These are phyloP conservation scores for Debaryomyces hansenii DNA, from an alignment of 805 yeast genomes.

Conservation along the genomic window DNA sequence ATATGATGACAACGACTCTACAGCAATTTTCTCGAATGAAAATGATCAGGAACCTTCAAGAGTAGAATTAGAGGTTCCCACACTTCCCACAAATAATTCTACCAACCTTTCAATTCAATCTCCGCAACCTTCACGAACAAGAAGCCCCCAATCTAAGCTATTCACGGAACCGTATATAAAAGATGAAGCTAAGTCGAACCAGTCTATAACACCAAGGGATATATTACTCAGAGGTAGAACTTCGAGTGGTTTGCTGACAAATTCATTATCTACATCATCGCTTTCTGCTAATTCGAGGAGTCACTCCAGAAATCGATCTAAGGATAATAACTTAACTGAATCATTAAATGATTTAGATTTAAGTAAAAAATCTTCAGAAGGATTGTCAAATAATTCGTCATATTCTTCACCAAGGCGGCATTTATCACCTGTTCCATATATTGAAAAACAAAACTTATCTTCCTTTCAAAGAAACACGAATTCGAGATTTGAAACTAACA, in stretches of 20 bases:
- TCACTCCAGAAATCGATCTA: slow-evolving; percentile 15
- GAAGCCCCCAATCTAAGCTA: slow-evolving; percentile 23
- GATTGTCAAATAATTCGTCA: slow-evolving; percentile 21
- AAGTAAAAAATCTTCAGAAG: slow-evolving; percentile 21
- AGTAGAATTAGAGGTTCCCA: slow-evolving; percentile 3
- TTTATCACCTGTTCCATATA: slow-evolving; percentile 52
- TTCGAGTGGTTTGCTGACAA: slow-evolving; percentile 1
- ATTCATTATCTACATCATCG: slow-evolving; percentile 2
- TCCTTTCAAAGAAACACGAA: slow-evolving; percentile 56
- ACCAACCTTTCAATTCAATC: slow-evolving; percentile 18
- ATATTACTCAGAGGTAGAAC: slow-evolving; percentile 26
- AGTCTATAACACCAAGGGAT: slow-evolving; percentile 50
- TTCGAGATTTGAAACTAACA: slow-evolving; percentile 14
- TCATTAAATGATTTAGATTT: slow-evolving; percentile 29
- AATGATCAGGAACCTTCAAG: slow-evolving; percentile 10
- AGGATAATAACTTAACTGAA: slow-evolving; percentile 18
- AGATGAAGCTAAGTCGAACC: slow-evolving; percentile 18
- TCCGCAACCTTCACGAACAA: slow-evolving; percentile 35
- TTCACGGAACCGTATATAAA: slow-evolving; percentile 9
- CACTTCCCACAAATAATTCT: slow-evolving; percentile 10
- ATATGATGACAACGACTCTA: slow-evolving; percentile 1
- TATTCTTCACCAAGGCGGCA: slow-evolving; percentile 56
- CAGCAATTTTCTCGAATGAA: slow-evolving; percentile 15
- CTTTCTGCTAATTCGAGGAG: slow-evolving; percentile 3
- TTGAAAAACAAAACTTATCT: slow-evolving; percentile 54